Percentiles rank a stretch among this genome's conserved stretches.
Evolutionary conservation across 768 basidiomycete genomes (phyloP).

Genomic region (Hygrophorus russula): DNA sequence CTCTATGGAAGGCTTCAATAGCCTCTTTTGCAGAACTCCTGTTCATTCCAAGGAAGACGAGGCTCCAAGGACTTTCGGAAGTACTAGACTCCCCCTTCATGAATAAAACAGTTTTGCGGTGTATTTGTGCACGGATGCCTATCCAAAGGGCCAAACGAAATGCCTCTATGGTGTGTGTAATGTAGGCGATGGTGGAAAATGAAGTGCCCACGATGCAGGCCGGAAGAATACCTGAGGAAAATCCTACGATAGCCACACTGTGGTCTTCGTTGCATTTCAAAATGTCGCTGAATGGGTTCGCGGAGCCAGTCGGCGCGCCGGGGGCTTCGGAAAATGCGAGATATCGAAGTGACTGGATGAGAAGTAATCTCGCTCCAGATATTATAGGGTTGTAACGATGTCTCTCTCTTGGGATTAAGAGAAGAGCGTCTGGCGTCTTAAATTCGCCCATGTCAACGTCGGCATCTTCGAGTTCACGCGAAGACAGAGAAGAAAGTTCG

Average conservation of each 20-base stretch:
- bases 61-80: conserved; percentile 31
- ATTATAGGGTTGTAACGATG: conserved; percentile 37
- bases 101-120: conserved; percentile 13
- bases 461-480: conserved; percentile 19
- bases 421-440: conserved; percentile 22
- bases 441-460: conserved; percentile 38
- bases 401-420: conserved; percentile 21
- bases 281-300: conserved; percentile 16
- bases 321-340: conserved; percentile 27
- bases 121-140: conserved; percentile 25
- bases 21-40: conserved; percentile 13
- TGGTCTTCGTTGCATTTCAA: conserved; percentile 23
- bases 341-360: conserved; percentile 43
- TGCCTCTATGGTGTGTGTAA: conserved; percentile 23
- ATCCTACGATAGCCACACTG: conserved; percentile 27
- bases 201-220: conserved; percentile 33
- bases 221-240: conserved; percentile 34
- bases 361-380: conserved; percentile 35
- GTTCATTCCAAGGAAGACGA: conserved; percentile 25
- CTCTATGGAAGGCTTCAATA: conserved; percentile 5
- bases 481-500: conserved; percentile 38
- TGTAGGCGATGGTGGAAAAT: conserved; percentile 18
- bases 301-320: conserved; percentile 3
- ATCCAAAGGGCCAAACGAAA: conserved; percentile 34
- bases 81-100: conserved; percentile 4